Percentiles rank a stretch among this genome's conserved stretches.
Evolutionary conservation across 257 asterid genomes (phyloP).

Genomic region (Verbena officinalis): DNA sequence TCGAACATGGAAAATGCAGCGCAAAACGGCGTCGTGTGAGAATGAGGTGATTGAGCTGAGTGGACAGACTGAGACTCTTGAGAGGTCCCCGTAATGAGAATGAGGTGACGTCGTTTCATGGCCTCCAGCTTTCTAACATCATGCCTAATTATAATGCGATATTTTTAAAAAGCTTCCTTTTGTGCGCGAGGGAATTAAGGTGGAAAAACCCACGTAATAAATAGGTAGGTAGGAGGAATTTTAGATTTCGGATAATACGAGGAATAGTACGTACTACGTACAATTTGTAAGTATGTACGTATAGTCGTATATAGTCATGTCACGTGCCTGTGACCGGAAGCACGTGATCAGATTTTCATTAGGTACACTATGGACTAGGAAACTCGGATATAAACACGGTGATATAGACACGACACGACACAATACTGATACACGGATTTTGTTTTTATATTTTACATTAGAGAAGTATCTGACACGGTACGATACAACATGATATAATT

Average conservation of each 20-base stretch:
- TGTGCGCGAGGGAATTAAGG: conserved; percentile 15
- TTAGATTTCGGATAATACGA: background rate
- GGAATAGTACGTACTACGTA: background rate
- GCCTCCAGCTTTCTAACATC: background rate
- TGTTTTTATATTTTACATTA: no score
- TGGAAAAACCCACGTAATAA: background rate
- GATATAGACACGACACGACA: no score
- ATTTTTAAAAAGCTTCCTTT: conserved; percentile 25
- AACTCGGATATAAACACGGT: no score
- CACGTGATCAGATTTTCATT: conserved; percentile 9
- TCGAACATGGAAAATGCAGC: conserved; percentile 28
- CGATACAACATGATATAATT: no score
- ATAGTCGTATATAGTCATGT: background rate
- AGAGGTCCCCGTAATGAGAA: conserved; percentile 23
- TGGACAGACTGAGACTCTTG: conserved; percentile 17
- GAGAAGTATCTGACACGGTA: no score
- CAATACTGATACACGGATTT: no score
- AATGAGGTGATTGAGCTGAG: conserved; percentile 23
- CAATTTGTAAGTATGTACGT: no score
- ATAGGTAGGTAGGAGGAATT: background rate
- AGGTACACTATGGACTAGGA: no score
- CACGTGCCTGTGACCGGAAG: background rate
- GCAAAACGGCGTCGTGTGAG: conserved; percentile 41
- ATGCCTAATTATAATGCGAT: background rate
- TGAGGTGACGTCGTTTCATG: conserved; percentile 38